A percentile compares a stretch with the other conserved stretches of the same genome.
phyloP scores from a whole-genome alignment of 2,329 filamentous ascomycete genomes.

The Aspergillus fischeri region DNA sequence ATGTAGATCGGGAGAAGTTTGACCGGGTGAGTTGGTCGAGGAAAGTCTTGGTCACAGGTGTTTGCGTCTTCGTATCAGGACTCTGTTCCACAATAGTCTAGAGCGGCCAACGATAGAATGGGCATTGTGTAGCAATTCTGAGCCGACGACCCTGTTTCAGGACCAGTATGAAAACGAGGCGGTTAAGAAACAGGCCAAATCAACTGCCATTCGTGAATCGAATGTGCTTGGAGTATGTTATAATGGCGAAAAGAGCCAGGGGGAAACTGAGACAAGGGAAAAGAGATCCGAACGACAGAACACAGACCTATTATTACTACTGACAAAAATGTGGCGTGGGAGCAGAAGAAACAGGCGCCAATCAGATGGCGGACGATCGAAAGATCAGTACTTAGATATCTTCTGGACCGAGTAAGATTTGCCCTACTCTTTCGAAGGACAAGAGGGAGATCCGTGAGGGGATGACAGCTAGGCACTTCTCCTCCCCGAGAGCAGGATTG shows the following conservation, averaged over 20 bases:
- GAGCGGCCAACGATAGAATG: background rate
- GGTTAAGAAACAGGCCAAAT: background rate
- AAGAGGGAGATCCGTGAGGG: background rate
- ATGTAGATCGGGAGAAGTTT: background rate
- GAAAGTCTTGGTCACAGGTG: background rate
- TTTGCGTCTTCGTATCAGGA: background rate
- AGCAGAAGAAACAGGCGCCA: background rate
- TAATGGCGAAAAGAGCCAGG: background rate
- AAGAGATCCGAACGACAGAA: background rate
- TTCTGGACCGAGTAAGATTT: background rate
- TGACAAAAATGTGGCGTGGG: background rate
- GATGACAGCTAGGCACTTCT: background rate
- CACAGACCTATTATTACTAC: background rate
- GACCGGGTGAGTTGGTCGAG: background rate
- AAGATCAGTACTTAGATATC: background rate
- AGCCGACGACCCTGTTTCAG: background rate
- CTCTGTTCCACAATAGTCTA: background rate
- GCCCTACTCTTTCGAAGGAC: background rate
- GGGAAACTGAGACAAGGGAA: background rate
- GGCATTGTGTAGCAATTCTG: background rate
- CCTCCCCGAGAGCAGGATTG: too few relatives aligned
- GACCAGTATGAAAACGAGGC: background rate
- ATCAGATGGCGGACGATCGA: background rate
- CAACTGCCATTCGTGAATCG: background rate
- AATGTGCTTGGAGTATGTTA: background rate